Base-by-base conservation (phyloP, 2,329 filamentous ascomycete species). In the Phaeomoniella chlamydospora region DNA sequence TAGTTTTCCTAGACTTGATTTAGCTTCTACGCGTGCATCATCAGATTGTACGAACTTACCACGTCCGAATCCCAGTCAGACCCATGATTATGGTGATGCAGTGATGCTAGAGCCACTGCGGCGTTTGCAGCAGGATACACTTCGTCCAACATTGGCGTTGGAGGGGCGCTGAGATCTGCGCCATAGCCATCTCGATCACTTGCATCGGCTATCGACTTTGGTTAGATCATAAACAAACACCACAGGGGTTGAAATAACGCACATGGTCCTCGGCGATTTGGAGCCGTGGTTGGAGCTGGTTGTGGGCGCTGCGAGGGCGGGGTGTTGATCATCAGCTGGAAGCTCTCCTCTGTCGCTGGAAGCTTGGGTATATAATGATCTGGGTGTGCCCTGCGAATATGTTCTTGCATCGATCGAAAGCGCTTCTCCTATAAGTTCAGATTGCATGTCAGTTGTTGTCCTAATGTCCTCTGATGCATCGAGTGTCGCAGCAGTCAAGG, bases 371-470 rank as follows among this genome's bases (percentile, higher is more conserved):
- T 93, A 64, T 96, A 96, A 59, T 94, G 81, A 58, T 93, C 86
- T 42, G 88, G 88, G 58, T 98, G 90, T 47, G 90, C 88, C 59
- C 90, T 80, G 51, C 90, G 84, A 53, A 98, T 96, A 56, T 98
- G 90, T 72, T 98, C 90, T 64, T 96, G 90, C 85, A 98, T 96
- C 44, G 88, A 96, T 59, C 90, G 86, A 65, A 87, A 98, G 48
- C 84, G 75, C 63, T 93, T 93, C 67, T 92, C 85, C 85, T 92
- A 61, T 57, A 47, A 45, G 40, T 35, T 49, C 36, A 41, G 49
- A 44, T 41, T 40, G 41, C 49, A 51, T 51, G 54, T 58, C 44
- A 41, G 39, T 26, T 33, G n/a, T n/a, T n/a, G n/a, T n/a, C n/a
- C n/a, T n/a, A n/a, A n/a, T n/a, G n/a, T n/a, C n/a, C n/a, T n/a